These are phyloP conservation scores for Irpex sp. DNA, from an alignment of 1,284 basidiomycete species.

Conservation along the genomic window DNA sequence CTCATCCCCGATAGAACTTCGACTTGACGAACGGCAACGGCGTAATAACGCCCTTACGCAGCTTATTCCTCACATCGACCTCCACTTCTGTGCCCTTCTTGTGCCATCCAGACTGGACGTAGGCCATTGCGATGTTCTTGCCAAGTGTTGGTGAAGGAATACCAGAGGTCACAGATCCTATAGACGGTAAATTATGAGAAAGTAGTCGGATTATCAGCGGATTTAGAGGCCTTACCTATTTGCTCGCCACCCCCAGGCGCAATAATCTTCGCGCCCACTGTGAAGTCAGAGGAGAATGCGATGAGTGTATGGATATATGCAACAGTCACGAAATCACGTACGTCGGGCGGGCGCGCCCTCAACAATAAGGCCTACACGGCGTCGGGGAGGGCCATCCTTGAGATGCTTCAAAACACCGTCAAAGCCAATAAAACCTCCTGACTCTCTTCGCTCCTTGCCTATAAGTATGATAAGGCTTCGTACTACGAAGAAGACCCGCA, in stretches of 20 bases:
- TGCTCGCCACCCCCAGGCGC: constrained; percentile 48
- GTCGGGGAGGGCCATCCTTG: constrained; percentile 73
- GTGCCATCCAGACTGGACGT: constrained; percentile 77
- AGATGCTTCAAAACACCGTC: constrained; percentile 78
- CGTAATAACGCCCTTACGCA: constrained; percentile 63
- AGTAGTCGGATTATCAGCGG: no score
- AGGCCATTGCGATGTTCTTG: constrained; percentile 96
- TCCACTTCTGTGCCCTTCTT: constrained; percentile 86
- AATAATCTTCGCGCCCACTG: constrained; percentile 83
- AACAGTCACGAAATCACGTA: constrained; percentile 27
- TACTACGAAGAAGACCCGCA: background rate
- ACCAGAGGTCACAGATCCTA: constrained; percentile 85
- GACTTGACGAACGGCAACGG: constrained; percentile 81
- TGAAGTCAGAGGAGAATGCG: background rate
- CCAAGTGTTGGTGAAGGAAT: constrained; percentile 92
- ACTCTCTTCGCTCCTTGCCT: constrained; percentile 81
- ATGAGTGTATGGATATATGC: background rate
- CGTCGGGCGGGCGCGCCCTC: constrained; percentile 86
- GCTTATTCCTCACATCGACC: constrained; percentile 78
- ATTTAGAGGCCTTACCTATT: constrained; percentile 43
- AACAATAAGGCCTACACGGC: constrained; percentile 83
- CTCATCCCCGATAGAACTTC: constrained; percentile 63
- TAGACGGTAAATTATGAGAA: constrained; percentile 3
- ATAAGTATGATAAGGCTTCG: background rate
- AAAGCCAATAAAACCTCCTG: constrained; percentile 80